Evolutionary conservation across 371 early-diverging fungal species (phyloP).

Genomic region (Entomophthora muscae): DNA sequence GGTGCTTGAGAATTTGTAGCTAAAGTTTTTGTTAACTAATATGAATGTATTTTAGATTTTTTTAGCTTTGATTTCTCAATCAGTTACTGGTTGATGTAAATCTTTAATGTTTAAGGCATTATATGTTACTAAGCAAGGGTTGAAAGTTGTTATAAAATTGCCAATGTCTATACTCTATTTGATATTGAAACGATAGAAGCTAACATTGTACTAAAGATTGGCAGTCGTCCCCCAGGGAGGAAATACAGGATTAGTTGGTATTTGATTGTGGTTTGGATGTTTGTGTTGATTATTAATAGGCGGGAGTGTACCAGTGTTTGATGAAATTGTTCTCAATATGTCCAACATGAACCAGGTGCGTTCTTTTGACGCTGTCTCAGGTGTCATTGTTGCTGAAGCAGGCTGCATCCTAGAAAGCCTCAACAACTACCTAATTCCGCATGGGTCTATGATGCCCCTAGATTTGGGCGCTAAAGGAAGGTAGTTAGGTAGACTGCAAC

Average conservation of each 20-base stretch:
- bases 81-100: too few species aligned
- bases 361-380: slow-evolving; percentile 63
- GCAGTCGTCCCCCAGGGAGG: slow-evolving; percentile 96
- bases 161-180: too few species aligned
- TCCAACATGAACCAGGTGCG: slow-evolving; percentile 55
- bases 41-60: too few species aligned
- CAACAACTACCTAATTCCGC: slow-evolving; percentile 52
- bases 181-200: too few species aligned
- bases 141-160: too few species aligned
- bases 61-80: too few species aligned
- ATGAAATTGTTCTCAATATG: slow-evolving; percentile 73
- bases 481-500: slow-evolving; percentile 13
- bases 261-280: not conserved
- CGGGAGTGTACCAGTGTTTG: slow-evolving; percentile 84
- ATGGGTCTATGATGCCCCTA: slow-evolving; percentile 74
- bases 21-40: too few species aligned
- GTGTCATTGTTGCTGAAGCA: slow-evolving; percentile 60
- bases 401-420: slow-evolving; percentile 76
- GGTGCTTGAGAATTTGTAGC: too few species aligned
- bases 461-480: slow-evolving; percentile 90
- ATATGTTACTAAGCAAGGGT: too few species aligned
- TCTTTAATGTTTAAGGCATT: too few species aligned
- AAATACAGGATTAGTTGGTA: slow-evolving; percentile 72
- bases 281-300: slow-evolving; percentile 21
- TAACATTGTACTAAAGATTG: too few species aligned